Evolutionary conservation across 108 stramenopile species (phyloP).

Genomic region (Fistulifera solaris): DNA sequence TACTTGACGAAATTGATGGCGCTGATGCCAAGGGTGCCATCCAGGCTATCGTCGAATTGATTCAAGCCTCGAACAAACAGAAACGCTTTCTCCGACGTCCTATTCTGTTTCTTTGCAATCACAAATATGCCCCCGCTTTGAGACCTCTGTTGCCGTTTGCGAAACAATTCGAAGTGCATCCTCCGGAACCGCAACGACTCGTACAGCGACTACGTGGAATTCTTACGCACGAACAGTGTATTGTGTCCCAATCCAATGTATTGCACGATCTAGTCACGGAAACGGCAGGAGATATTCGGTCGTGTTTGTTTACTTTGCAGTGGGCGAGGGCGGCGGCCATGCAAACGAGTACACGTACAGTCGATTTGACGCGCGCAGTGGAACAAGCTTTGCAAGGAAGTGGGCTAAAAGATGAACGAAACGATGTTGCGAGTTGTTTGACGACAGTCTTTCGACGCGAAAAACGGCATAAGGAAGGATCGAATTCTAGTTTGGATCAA

Average conservation of each 20-base stretch:
- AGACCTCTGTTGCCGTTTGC: slow-evolving; percentile 85
- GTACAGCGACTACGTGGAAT: slow-evolving; percentile 76
- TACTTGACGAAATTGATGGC: slow-evolving; percentile 96
- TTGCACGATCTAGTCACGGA: slow-evolving; percentile 58
- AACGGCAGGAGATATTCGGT: slow-evolving; percentile 82
- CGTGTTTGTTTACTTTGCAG: slow-evolving; percentile 89
- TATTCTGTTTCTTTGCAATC: slow-evolving; percentile 97
- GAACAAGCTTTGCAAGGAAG: slow-evolving; percentile 36
- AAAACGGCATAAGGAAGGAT: slow-evolving; percentile 2
- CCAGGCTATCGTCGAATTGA: slow-evolving; percentile 75
- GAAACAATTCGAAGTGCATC: slow-evolving; percentile 69
- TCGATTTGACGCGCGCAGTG: slow-evolving; percentile 51
- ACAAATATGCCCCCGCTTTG: slow-evolving; percentile 90
- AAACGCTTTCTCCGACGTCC: slow-evolving; percentile 68
- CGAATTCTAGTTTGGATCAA: slow-evolving; percentile 1
- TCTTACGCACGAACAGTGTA: slow-evolving; percentile 49
- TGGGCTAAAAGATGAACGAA: slow-evolving; percentile 71
- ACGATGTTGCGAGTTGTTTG: slow-evolving; percentile 52
- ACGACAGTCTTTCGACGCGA: slow-evolving; percentile 42
- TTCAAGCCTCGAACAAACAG: slow-evolving; percentile 37
- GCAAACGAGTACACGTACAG: slow-evolving; percentile 12
- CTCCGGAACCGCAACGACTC: slow-evolving; percentile 58
- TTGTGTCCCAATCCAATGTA: slow-evolving; percentile 39
- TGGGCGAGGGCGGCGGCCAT: slow-evolving; percentile 54
- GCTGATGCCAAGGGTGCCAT: slow-evolving; percentile 85